phyloP scores from a whole-genome alignment of 2,329 filamentous ascomycete species.

The Diaporthe citrichinensis region DNA sequence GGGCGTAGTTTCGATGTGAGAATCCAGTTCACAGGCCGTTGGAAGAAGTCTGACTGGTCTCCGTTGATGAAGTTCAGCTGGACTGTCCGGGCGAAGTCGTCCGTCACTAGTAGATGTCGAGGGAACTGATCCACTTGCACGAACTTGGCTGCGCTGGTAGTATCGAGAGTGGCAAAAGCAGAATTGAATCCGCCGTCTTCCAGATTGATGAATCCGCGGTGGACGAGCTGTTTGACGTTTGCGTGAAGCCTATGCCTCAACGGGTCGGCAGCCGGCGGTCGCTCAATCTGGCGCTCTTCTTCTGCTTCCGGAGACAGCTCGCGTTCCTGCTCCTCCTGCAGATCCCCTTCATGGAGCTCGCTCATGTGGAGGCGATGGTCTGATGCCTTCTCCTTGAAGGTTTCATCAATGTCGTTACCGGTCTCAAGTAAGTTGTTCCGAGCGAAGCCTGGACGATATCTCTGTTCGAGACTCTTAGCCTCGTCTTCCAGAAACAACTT shows the following conservation, averaged over 20 bases:
- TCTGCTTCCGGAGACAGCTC: conserved; percentile 77
- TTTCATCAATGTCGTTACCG: not conserved
- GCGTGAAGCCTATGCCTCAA: conserved; percentile 57
- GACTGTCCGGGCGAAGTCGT: conserved; percentile 66
- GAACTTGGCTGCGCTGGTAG: conserved; percentile 55
- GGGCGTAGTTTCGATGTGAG: conserved; percentile 50
- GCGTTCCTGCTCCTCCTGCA: conserved; percentile 78
- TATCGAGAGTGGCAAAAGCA: conserved; percentile 61
- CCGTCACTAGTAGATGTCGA: conserved; percentile 60
- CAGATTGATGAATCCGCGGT: conserved; percentile 49
- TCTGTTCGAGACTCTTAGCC: conserved; percentile 62
- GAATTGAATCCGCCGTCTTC: conserved; percentile 53
- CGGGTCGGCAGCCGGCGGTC: conserved; percentile 57
- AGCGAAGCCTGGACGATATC: conserved; percentile 60
- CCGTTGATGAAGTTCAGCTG: conserved; percentile 20
- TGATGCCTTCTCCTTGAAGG: not conserved
- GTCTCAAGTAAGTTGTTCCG: not conserved
- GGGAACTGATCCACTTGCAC: conserved; percentile 50
- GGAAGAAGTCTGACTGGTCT: conserved; percentile 58
- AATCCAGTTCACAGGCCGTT: conserved; percentile 69
- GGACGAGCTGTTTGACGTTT: conserved; percentile 58
- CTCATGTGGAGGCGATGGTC: conserved; percentile 50
- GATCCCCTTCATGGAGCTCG: conserved; percentile 51
- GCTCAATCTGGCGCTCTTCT: conserved; percentile 68
- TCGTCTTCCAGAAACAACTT: conserved; percentile 68